A percentile compares a stretch with the other conserved stretches of the same genome.
phyloP scores from a whole-genome alignment of 2,329 filamentous ascomycete species.

The Fusarium sororula region DNA sequence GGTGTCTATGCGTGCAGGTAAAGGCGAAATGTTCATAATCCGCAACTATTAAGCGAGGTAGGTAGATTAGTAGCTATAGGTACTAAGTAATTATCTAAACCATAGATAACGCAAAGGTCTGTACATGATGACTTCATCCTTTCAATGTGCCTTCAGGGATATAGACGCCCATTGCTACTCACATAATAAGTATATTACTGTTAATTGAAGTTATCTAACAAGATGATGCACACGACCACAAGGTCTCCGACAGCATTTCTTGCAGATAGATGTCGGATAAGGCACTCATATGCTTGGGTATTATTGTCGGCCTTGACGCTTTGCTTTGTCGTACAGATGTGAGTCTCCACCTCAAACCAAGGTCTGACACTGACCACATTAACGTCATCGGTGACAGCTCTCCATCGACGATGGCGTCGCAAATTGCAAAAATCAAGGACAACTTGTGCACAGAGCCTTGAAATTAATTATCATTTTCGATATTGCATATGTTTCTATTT shows the following conservation, averaged over 20 bases:
- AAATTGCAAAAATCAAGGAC: slow-evolving; percentile 34
- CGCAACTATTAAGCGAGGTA: not conserved
- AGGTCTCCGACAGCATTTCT: not conserved
- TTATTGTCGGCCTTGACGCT: slow-evolving; percentile 4
- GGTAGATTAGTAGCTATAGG: not conserved
- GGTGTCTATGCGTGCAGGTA: not conserved
- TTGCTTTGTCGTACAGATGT: not conserved
- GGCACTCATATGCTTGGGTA: not conserved
- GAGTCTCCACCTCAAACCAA: slow-evolving; percentile 23
- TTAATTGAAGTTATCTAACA: not conserved
- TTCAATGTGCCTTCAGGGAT: not conserved
- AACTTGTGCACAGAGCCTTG: slow-evolving; percentile 14
- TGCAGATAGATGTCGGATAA: not conserved
- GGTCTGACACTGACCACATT: slow-evolving; percentile 8
- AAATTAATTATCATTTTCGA: not conserved
- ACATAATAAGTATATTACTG: not conserved
- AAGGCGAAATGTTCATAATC: not conserved
- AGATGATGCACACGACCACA: not conserved
- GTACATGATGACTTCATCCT: not conserved
- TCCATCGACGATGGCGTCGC: slow-evolving; percentile 28
- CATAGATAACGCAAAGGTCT: not conserved
- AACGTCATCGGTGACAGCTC: slow-evolving; percentile 32
- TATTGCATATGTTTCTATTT: slow-evolving; percentile 10
- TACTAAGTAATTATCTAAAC: not conserved
- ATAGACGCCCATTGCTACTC: not conserved